Evolutionary conservation across 768 basidiomycete species (phyloP), one percentile per base, ranked within the genome.

Genomic region (Leccinum imitatum): DNA sequence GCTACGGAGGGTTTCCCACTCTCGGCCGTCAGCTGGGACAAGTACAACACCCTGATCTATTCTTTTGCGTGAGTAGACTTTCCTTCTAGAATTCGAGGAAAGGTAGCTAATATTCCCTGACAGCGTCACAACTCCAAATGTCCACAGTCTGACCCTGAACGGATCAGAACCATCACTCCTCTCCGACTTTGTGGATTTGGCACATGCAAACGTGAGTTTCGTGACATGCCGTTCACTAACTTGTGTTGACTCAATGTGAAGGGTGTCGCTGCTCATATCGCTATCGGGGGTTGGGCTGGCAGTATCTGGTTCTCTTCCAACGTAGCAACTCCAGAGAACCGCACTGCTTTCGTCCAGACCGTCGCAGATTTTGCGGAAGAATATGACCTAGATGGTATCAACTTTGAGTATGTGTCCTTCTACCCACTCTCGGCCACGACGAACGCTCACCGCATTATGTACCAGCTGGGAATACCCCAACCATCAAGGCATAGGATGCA

Each of bases 391-490:
- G 84, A 84, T 57, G 85, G 86, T 15, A 71, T 89, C 51, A 82
- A 64, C 15, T 62, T 64, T 30, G 61, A 62, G 67, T 69, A 50
- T 8, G 67, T 39, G 4, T 11, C 13, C 3, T 19, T 6, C 6
- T 50, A 15, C 13, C 21, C 46, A 33, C 2, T 31, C 2, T 25
- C 9, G 4, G 13, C 37, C 2, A 19, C 5, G 39, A 23, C 13
- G 11, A 48, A 0, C 2, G 11, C 19, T 70, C 10, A 70, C 5
- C 14, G 1, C 17, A 2, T 15, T 10, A 21, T 79, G 61, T 55
- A 17, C 44, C 56, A 92, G 90, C 68, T 95, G 92, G 92, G 93
- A 95, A 73, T 93, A 89, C 67, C 92, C 93, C 2, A 84, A 80
- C 57, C 66, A 75, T 9, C 73, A 77, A 53, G 91, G 91, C 30